These are phyloP conservation scores for Caryopteris hybrid DNA, from an alignment of 305 asterid species.

Conservation along the genomic window DNA sequence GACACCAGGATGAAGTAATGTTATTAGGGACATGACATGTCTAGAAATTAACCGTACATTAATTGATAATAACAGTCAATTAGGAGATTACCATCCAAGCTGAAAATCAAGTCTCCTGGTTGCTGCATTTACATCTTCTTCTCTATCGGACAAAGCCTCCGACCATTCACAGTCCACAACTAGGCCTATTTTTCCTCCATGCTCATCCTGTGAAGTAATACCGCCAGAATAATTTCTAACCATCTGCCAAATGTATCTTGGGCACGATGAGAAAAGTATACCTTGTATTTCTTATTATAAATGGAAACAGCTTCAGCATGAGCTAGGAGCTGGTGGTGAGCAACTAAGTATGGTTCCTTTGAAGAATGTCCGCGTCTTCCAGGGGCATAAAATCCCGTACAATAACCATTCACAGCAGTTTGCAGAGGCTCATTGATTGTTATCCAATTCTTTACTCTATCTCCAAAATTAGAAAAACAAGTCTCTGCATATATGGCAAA, in stretches of 20 bases:
- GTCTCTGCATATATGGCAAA: slow-evolving; percentile 57
- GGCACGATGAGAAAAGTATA: slow-evolving; percentile 1
- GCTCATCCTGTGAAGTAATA: slow-evolving; percentile 28
- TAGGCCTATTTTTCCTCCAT: slow-evolving; percentile 52
- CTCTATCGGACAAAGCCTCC: slow-evolving; percentile 32
- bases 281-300: slow-evolving; percentile 43
- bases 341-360: slow-evolving; percentile 43
- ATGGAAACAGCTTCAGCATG: slow-evolving; percentile 53
- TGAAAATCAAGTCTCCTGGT: slow-evolving; percentile 43
- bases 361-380: slow-evolving; percentile 42
- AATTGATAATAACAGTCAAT: not conserved
- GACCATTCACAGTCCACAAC: slow-evolving; percentile 52
- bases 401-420: slow-evolving; percentile 53
- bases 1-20: too few species aligned
- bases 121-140: slow-evolving; percentile 37
- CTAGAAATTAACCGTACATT: not conserved
- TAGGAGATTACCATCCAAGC: slow-evolving; percentile 39
- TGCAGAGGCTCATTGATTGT: slow-evolving; percentile 62
- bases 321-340: slow-evolving; percentile 53
- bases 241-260: not conserved
- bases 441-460: slow-evolving; percentile 61
- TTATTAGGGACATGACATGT: too few species aligned
- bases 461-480: slow-evolving; percentile 53
- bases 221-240: not conserved
- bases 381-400: slow-evolving; percentile 47